phyloP scores from a whole-genome alignment of 306 rosid genomes.

The Cajanus cajan region DNA sequence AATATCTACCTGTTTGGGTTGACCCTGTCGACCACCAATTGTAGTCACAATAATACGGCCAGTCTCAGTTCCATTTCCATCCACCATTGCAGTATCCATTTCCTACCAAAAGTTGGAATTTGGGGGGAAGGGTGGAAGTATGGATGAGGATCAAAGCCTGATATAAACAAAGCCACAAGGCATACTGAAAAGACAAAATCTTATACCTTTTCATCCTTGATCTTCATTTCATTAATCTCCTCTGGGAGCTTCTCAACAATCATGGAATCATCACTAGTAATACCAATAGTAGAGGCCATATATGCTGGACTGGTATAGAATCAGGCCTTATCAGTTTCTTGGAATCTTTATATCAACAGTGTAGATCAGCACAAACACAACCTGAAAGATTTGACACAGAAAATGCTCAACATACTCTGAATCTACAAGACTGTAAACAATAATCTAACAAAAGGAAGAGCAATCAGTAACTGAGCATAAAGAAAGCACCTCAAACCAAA shows the following conservation, averaged over 20 bases:
- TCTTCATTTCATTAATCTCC: not conserved
- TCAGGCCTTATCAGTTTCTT: not conserved
- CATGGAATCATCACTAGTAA: not conserved
- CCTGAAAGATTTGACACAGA: not conserved
- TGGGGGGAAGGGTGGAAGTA: not conserved
- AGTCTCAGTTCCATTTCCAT: constrained; percentile 76
- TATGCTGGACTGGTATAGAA: not conserved
- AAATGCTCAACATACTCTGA: not conserved
- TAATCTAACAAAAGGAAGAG: not conserved
- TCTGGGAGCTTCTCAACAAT: not conserved
- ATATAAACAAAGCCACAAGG: not conserved
- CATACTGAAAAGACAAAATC: not conserved
- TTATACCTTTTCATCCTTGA: not conserved
- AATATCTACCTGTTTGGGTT: constrained; percentile 78
- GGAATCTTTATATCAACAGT: not conserved
- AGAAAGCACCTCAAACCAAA: not conserved
- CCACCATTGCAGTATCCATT: not conserved
- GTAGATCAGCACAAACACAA: not conserved
- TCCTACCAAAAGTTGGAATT: not conserved
- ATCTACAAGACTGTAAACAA: not conserved
- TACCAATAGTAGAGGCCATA: not conserved
- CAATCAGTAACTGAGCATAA: not conserved
- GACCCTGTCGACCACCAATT: constrained; percentile 68
- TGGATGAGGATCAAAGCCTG: not conserved
- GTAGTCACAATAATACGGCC: constrained; percentile 74